phyloP scores from a whole-genome alignment of 1,139 yeast species.

The Sugiyamaella xylanicola region DNA sequence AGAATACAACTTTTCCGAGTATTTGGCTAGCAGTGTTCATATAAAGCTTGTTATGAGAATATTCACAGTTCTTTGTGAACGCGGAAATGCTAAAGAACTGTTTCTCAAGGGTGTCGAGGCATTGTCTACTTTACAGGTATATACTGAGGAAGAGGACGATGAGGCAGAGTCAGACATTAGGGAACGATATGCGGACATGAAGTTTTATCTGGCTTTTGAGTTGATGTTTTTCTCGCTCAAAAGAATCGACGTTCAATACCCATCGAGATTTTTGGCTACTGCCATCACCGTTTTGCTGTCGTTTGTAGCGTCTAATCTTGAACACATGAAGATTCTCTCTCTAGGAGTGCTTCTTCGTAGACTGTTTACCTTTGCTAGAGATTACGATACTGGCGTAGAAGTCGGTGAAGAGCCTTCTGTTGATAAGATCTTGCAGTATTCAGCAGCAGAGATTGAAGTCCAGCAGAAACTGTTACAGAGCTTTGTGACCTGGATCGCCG shows the following conservation, averaged over 20 bases:
- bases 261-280: constrained; percentile 75
- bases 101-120: constrained; percentile 70
- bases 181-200: constrained; percentile 53
- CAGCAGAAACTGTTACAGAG: constrained; percentile 50
- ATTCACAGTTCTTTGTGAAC: constrained; percentile 58
- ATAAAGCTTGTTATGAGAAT: constrained; percentile 44
- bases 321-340: constrained; percentile 40
- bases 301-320: constrained; percentile 49
- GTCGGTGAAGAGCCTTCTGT: constrained; percentile 41
- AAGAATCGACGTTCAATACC: constrained; percentile 64
- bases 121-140: constrained; percentile 41
- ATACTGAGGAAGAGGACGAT: constrained; percentile 26
- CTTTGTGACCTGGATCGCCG: constrained; percentile 51
- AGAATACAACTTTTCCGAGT: constrained; percentile 33
- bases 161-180: constrained; percentile 19
- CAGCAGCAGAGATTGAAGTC: constrained; percentile 35
- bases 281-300: constrained; percentile 59
- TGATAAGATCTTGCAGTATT: constrained; percentile 42
- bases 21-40: constrained; percentile 28
- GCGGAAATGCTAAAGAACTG: constrained; percentile 81
- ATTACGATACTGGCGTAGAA: constrained; percentile 55
- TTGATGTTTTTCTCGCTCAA: constrained; percentile 55
- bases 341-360: constrained; percentile 58
- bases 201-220: constrained; percentile 66
- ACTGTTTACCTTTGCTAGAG: constrained; percentile 65